A percentile compares a stretch with the other conserved stretches of the same genome.
Conservation (phyloP, 164 flowering plant genomes). For the Chimonanthus praecox region DNA sequence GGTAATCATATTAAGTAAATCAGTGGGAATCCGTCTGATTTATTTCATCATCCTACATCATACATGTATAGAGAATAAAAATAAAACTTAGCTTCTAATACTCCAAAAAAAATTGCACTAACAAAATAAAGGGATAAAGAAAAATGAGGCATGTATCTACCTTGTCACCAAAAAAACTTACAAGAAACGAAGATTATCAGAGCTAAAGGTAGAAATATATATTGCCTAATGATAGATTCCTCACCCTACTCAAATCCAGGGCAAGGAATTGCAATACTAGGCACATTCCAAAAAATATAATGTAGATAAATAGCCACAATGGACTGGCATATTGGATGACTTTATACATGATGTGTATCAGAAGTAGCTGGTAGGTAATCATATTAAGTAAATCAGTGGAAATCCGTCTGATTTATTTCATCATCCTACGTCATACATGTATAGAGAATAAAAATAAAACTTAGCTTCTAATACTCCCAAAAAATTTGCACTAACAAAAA, state of each 20-base stretch:
- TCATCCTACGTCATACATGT: conserved; percentile 23
- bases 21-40: too few relatives aligned
- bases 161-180: conserved; percentile 24
- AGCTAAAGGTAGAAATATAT: conserved; percentile 20
- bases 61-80: too few relatives aligned
- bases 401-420: conserved; percentile 53
- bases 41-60: too few relatives aligned
- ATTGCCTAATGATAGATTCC: conserved; percentile 24
- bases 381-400: conserved; percentile 36
- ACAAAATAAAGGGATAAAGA: not conserved
- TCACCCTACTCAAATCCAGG: not conserved
- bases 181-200: conserved; percentile 14
- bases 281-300: not conserved
- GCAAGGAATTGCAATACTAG: conserved; percentile 15
- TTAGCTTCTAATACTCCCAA: too few relatives aligned
- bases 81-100: too few relatives aligned
- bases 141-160: conserved; percentile 10
- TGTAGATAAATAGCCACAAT: not conserved
- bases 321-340: not conserved
- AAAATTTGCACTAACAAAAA: too few relatives aligned
- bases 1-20: too few relatives aligned
- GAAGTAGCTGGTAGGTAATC: conserved; percentile 32
- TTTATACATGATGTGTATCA: conserved; percentile 14
- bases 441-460: too few relatives aligned
- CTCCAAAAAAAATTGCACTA: not conserved